Evolutionary conservation across 1,284 basidiomycete species (phyloP).

Genomic region (Coniferiporia weirii): DNA sequence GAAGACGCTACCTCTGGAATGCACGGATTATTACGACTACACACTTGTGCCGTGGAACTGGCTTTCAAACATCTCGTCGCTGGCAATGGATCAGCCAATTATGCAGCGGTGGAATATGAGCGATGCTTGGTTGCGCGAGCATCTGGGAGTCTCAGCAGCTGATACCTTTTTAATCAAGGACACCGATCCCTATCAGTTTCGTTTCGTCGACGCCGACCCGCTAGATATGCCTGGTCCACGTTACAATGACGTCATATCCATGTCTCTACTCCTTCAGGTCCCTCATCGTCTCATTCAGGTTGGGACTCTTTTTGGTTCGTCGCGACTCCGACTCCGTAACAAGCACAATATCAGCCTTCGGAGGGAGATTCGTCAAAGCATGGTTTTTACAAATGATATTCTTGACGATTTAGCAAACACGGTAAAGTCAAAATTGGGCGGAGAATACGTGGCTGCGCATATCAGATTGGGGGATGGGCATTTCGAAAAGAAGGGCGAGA

Average conservation of each 20-base stretch:
- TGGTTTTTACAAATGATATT: conserved; percentile 48
- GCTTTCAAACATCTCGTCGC: conserved; percentile 48
- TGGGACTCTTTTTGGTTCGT: conserved; percentile 66
- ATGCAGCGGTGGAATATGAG: conserved; percentile 45
- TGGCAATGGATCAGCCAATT: conserved; percentile 36
- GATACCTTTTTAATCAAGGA: conserved; percentile 51
- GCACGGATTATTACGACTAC: conserved; percentile 51
- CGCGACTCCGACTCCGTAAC: conserved; percentile 49
- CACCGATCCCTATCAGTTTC: conserved; percentile 53
- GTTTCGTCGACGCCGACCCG: conserved; percentile 52
- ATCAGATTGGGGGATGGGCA: conserved; percentile 61
- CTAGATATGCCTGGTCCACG: conserved; percentile 31
- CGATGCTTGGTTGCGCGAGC: conserved; percentile 42
- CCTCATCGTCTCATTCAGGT: conserved; percentile 50
- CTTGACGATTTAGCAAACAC: conserved; percentile 36
- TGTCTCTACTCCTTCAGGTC: conserved; percentile 36
- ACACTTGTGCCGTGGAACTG: conserved; percentile 64
- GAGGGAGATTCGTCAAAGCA: conserved; percentile 40
- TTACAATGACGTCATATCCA: conserved; percentile 41
- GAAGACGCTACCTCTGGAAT: conserved; percentile 44
- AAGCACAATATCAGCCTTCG: conserved; percentile 37
- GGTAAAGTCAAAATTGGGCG: conserved; percentile 44
- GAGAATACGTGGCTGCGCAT: conserved; percentile 56
- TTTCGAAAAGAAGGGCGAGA: conserved; percentile 42
- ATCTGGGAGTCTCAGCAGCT: conserved; percentile 33